Percentiles rank a stretch among this genome's conserved stretches.
Evolutionary conservation across 148 eudicot species (phyloP).

Genomic region (Rhododendron kiyosumense): DNA sequence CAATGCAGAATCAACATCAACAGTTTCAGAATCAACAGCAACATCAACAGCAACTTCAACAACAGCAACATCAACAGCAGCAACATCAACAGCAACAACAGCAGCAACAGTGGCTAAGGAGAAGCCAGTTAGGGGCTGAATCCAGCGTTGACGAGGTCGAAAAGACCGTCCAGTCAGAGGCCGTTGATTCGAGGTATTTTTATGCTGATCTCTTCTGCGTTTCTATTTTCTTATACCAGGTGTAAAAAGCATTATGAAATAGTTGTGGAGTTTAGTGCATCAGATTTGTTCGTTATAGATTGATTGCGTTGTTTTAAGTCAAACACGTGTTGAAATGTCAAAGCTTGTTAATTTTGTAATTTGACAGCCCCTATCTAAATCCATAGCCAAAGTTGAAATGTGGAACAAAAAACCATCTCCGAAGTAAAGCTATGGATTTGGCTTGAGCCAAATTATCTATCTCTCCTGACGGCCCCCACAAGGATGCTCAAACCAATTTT

Average conservation of each 20-base stretch:
- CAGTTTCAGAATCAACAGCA: slow-evolving; percentile 34
- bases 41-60: slow-evolving; percentile 30
- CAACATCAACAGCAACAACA: slow-evolving; percentile 26
- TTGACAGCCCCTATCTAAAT: background rate
- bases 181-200: slow-evolving; percentile 45
- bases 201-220: background rate
- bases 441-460: background rate
- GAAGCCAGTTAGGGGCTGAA: slow-evolving; percentile 45
- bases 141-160: slow-evolving; percentile 52
- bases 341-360: background rate
- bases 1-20: slow-evolving; percentile 29
- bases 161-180: slow-evolving; percentile 70
- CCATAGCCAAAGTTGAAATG: background rate
- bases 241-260: too few species aligned
- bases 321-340: background rate
- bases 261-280: background rate
- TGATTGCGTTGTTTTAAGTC: background rate
- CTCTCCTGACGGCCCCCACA: background rate
- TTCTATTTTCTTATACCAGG: background rate
- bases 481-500: background rate
- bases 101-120: slow-evolving; percentile 64
- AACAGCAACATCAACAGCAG: slow-evolving; percentile 10
- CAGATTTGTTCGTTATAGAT: background rate
- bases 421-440: background rate
- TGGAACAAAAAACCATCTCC: background rate